These are phyloP conservation scores for Blastobotrys buckinghamii DNA, from an alignment of 1,139 yeast genomes.

Conservation along the genomic window DNA sequence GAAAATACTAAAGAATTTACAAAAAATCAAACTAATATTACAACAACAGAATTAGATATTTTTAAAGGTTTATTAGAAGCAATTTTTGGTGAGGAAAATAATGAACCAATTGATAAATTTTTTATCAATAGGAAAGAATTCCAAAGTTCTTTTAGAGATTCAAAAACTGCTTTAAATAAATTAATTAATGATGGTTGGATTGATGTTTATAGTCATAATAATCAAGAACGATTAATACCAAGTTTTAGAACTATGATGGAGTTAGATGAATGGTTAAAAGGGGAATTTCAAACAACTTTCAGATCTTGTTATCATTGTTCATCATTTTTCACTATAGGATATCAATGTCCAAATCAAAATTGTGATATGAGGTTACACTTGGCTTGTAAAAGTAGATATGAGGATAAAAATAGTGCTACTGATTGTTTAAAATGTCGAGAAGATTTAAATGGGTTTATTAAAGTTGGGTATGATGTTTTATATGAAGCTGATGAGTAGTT, in stretches of 20 bases:
- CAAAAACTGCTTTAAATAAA: not conserved
- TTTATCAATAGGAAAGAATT: slow-evolving; percentile 10
- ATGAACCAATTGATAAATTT: slow-evolving; percentile 14
- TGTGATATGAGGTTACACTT: slow-evolving; percentile 45
- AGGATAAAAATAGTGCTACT: slow-evolving; percentile 17
- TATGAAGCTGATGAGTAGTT: not conserved
- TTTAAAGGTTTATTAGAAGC: slow-evolving; percentile 19
- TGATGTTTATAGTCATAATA: slow-evolving; percentile 15
- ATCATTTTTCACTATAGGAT: slow-evolving; percentile 53
- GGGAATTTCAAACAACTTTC: slow-evolving; percentile 41
- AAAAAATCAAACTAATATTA: slow-evolving; percentile 19
- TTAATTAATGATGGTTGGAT: slow-evolving; percentile 13
- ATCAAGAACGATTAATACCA: slow-evolving; percentile 28
- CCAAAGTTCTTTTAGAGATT: slow-evolving; percentile 1
- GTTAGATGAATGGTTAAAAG: slow-evolving; percentile 28
- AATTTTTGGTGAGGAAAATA: slow-evolving; percentile 17
- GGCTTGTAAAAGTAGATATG: slow-evolving; percentile 40
- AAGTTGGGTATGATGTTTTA: not conserved
- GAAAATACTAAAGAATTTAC: slow-evolving; percentile 11
- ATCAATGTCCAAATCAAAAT: slow-evolving; percentile 33
- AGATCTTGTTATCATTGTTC: slow-evolving; percentile 48
- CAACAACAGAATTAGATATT: slow-evolving; percentile 20
- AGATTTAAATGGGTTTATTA: not conserved
- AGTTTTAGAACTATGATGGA: slow-evolving; percentile 24
- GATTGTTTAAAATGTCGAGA: slow-evolving; percentile 19